Evolutionary conservation across 106 monocot genomes (phyloP).

Genomic region (Narthecium ossifragum): DNA sequence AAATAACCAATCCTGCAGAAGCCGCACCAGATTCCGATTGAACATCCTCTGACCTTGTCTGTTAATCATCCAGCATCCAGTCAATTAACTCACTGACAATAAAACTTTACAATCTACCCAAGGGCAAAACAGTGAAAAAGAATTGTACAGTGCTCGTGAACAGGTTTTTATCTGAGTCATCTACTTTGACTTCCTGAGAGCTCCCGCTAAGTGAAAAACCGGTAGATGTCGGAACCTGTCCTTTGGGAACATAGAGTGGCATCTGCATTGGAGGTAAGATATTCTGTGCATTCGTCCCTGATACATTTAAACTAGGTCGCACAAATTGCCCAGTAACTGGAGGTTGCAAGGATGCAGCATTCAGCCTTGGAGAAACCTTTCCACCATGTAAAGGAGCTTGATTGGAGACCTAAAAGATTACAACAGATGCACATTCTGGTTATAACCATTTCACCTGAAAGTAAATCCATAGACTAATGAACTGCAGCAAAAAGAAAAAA

Average conservation of each 20-base stretch:
- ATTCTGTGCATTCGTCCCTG: conserved; percentile 32
- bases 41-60: conserved; percentile 24
- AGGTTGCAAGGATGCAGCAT: conserved; percentile 49
- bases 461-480: not conserved
- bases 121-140: too few relatives aligned
- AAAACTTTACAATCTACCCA: not conserved
- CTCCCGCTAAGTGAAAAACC: conserved; percentile 37
- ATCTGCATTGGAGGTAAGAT: conserved; percentile 18
- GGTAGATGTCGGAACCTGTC: conserved; percentile 25
- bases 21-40: conserved; percentile 2
- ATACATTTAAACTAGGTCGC: conserved; percentile 20
- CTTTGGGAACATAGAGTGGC: conserved; percentile 30
- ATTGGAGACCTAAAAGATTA: conserved; percentile 33
- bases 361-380: conserved; percentile 16
- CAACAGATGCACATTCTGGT: not conserved
- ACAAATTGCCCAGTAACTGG: conserved; percentile 47
- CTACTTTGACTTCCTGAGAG: too few relatives aligned
- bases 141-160: too few relatives aligned
- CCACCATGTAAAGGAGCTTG: conserved; percentile 27
- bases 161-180: too few relatives aligned
- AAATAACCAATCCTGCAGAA: conserved; percentile 13
- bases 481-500: too few relatives aligned
- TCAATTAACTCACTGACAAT: not conserved
- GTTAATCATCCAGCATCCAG: conserved; percentile 21
- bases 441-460: too few relatives aligned